Conservation (phyloP, 2,329 filamentous ascomycete genomes). For the Arthrobotrys entomopaga region DNA sequence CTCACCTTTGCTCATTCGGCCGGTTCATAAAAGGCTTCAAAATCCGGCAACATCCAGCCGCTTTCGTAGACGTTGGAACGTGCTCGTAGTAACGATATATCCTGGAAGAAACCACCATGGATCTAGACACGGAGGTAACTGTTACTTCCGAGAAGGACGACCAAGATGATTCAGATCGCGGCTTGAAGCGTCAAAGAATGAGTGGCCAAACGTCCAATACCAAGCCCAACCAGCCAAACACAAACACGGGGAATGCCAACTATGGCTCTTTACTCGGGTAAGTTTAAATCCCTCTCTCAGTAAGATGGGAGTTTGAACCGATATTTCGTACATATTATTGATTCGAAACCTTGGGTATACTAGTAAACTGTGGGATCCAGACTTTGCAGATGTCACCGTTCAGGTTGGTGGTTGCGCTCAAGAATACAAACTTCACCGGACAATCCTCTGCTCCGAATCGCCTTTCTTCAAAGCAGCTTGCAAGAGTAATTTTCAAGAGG, state of each 20-base stretch:
- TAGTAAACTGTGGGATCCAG: conserved; percentile 27
- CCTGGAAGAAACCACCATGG: too few species aligned
- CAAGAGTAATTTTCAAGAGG: neutral
- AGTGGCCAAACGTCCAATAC: neutral
- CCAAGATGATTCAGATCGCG: neutral
- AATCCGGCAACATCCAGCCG: too few species aligned
- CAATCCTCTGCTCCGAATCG: conserved; percentile 54
- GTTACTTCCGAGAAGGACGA: too few species aligned
- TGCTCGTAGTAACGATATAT: too few species aligned
- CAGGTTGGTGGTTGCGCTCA: conserved; percentile 14
- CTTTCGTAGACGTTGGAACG: too few species aligned
- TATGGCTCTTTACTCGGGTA: neutral
- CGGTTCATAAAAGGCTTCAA: too few species aligned
- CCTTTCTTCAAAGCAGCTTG: conserved; percentile 56
- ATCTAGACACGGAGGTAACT: too few species aligned
- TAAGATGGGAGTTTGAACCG: neutral
- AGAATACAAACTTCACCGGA: conserved; percentile 57
- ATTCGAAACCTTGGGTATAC: neutral
- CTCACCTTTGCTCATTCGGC: too few species aligned
- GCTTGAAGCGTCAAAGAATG: neutral
- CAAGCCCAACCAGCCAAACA: neutral
- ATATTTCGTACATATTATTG: neutral
- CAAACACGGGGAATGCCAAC: neutral
- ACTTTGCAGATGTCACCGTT: conserved; percentile 47
- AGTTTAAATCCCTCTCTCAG: neutral